phyloP scores from a whole-genome alignment of 2,329 filamentous ascomycete species.

The Cordyceps javanica region DNA sequence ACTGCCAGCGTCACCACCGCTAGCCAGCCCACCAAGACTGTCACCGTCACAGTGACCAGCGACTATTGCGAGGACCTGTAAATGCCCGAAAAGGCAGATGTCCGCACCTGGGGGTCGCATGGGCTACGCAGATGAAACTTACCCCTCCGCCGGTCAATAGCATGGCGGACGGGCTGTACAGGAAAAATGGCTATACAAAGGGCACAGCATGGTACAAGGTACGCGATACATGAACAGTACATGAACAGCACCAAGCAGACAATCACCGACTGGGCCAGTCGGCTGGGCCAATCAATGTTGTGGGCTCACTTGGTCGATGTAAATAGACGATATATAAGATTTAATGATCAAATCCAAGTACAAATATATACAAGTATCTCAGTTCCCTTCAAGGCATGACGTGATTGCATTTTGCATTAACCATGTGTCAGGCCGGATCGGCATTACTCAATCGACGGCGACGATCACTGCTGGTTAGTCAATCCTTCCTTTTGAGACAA shows the following conservation, averaged over 20 bases:
- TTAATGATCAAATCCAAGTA: not conserved
- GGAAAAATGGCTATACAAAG: not conserved
- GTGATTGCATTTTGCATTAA: too few species aligned
- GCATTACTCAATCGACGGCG: not conserved
- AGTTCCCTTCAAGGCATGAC: too few species aligned
- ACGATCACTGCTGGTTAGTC: not conserved
- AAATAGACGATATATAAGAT: slow-evolving; percentile 4
- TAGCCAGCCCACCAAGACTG: slow-evolving; percentile 32
- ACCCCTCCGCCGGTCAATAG: not conserved
- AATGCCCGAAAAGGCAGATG: not conserved
- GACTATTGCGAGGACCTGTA: slow-evolving; percentile 35
- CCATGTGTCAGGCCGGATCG: not conserved
- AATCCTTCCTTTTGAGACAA: not conserved
- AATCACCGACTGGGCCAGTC: not conserved
- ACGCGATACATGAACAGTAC: not conserved
- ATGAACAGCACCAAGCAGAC: slow-evolving; percentile 11
- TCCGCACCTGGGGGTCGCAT: not conserved
- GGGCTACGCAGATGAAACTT: not conserved
- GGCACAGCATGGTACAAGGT: not conserved
- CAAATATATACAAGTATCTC: not conserved
- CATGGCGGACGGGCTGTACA: not conserved
- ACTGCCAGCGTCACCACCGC: slow-evolving; percentile 33
- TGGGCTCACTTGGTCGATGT: not conserved
- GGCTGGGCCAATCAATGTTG: too few species aligned
- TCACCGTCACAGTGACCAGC: slow-evolving; percentile 35